phyloP scores from a whole-genome alignment of 805 yeast species.

The Brettanomyces bruxellensis region DNA sequence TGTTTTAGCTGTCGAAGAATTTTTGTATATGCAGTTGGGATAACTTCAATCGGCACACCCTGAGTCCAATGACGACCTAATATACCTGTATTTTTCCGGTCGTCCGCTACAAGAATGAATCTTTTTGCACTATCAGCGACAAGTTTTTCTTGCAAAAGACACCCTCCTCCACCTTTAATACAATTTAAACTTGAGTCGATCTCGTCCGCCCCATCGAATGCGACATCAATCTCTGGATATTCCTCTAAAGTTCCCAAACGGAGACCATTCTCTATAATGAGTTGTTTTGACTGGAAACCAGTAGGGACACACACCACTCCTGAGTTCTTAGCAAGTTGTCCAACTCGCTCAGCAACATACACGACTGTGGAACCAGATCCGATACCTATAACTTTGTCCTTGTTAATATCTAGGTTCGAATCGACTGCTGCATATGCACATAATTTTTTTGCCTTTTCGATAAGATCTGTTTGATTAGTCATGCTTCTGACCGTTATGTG shows the following conservation, averaged over 20 bases:
- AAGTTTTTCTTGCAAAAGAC: constrained; percentile 90
- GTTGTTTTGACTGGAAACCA: constrained; percentile 88
- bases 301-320: constrained; percentile 83
- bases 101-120: constrained; percentile 88
- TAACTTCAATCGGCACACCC: constrained; percentile 94
- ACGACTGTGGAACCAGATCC: constrained; percentile 98
- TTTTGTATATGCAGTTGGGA: constrained; percentile 77
- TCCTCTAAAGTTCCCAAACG: constrained; percentile 76
- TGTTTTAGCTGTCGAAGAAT: constrained; percentile 53
- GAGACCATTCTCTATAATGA: constrained; percentile 76
- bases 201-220: constrained; percentile 98
- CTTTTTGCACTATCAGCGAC: constrained; percentile 73
- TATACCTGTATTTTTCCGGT: constrained; percentile 64
- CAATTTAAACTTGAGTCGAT: constrained; percentile 73
- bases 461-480: constrained; percentile 15
- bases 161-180: constrained; percentile 99
- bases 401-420: constrained; percentile 54
- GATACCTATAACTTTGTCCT: constrained; percentile 74
- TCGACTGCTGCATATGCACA: constrained; percentile 94
- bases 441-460: constrained; percentile 78
- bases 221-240: constrained; percentile 74
- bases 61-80: constrained; percentile 79
- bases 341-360: constrained; percentile 92
- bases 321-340: constrained; percentile 47
- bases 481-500: too few species aligned